Conservation (phyloP, 2,329 filamentous ascomycete species). For the Talaromyces sp. region DNA sequence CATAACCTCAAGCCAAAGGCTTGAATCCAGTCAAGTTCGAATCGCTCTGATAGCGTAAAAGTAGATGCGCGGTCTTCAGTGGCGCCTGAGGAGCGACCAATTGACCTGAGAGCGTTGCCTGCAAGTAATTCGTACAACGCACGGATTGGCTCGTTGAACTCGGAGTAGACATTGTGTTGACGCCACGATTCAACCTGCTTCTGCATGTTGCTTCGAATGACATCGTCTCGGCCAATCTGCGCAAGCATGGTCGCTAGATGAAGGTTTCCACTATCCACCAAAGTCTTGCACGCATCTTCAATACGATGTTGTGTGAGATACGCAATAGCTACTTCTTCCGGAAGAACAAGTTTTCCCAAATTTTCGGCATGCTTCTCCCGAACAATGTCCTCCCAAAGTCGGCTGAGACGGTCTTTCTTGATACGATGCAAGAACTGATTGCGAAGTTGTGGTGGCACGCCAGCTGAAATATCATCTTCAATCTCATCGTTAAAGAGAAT, state of each 20-base stretch:
- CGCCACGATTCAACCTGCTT: slow-evolving; percentile 83
- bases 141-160: slow-evolving; percentile 80
- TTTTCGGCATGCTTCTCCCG: slow-evolving; percentile 66
- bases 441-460: slow-evolving; percentile 41
- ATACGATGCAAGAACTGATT: slow-evolving; percentile 45
- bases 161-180: slow-evolving; percentile 76
- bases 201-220: slow-evolving; percentile 70
- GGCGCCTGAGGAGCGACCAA: slow-evolving; percentile 69
- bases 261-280: slow-evolving; percentile 74
- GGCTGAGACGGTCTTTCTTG: slow-evolving; percentile 49
- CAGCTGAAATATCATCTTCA: slow-evolving; percentile 46
- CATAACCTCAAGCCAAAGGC: slow-evolving; percentile 88
- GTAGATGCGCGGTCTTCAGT: slow-evolving; percentile 76
- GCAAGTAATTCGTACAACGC: slow-evolving; percentile 86
- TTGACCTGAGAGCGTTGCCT: slow-evolving; percentile 80
- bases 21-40: slow-evolving; percentile 88
- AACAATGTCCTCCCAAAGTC: slow-evolving; percentile 43
- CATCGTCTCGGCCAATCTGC: slow-evolving; percentile 72
- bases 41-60: slow-evolving; percentile 80
- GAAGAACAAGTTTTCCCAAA: slow-evolving; percentile 62
- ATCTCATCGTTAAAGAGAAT: slow-evolving; percentile 76
- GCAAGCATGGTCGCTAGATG: slow-evolving; percentile 82
- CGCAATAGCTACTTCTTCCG: slow-evolving; percentile 81
- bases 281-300: slow-evolving; percentile 75
- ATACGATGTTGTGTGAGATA: slow-evolving; percentile 76